Evolutionary conservation across 1,284 basidiomycete species (phyloP).

Genomic region (Wallemia ichthyophaga): DNA sequence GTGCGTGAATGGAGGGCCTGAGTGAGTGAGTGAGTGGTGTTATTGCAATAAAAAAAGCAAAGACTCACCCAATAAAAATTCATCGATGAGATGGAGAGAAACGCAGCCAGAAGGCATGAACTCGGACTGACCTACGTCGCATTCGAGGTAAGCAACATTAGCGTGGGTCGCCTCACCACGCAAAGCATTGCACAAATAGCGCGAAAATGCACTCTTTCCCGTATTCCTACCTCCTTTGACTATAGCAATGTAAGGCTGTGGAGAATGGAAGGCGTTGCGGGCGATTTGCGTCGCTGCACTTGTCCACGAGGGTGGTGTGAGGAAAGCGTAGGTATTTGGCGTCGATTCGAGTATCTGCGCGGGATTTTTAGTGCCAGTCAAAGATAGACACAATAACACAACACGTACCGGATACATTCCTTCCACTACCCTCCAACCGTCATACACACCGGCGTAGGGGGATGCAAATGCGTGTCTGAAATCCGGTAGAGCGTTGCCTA

Average conservation of each 20-base stretch:
- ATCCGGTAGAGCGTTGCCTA: neutral
- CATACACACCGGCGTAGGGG: neutral
- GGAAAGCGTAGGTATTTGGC: constrained; percentile 17
- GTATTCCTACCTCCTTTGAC: constrained; percentile 58
- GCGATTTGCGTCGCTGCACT: constrained; percentile 17
- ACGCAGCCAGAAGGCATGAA: constrained; percentile 68
- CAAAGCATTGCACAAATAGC: constrained; percentile 43
- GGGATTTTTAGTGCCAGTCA: neutral
- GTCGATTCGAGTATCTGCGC: neutral
- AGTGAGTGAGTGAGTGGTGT: neutral
- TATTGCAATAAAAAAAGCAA: neutral
- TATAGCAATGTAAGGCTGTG: constrained; percentile 19
- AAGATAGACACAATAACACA: neutral
- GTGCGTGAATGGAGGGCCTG: constrained; percentile 63
- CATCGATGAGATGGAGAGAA: constrained; percentile 29
- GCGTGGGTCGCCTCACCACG: constrained; percentile 6
- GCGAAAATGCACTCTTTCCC: constrained; percentile 66
- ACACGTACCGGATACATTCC: neutral
- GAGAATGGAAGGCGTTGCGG: constrained; percentile 3
- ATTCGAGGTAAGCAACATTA: constrained; percentile 62
- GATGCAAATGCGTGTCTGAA: neutral
- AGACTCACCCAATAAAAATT: neutral
- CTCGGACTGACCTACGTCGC: constrained; percentile 77
- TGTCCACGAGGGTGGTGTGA: constrained; percentile 28
- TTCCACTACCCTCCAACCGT: neutral